These are phyloP conservation scores for Globisporangium nodosum DNA, from an alignment of 352 stramenopile species.

Conservation along the genomic window DNA sequence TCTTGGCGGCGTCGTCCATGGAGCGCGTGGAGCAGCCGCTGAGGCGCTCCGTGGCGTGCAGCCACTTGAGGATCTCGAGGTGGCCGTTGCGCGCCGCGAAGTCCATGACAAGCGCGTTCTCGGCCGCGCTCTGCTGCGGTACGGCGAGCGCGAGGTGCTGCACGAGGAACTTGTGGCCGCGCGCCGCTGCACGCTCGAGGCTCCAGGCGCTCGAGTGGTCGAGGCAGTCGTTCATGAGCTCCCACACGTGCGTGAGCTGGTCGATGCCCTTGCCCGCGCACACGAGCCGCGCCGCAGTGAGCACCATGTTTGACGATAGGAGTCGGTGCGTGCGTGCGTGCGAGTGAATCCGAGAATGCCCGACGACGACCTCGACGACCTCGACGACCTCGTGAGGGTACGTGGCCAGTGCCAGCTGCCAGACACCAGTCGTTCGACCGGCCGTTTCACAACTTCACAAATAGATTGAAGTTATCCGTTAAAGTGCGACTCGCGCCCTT, in stretches of 20 bases:
- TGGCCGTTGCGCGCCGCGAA: slow-evolving; percentile 64
- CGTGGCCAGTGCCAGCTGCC: slow-evolving; percentile 9
- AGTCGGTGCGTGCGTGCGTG: neutral
- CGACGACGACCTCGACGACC: neutral
- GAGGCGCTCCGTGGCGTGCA: slow-evolving; percentile 37
- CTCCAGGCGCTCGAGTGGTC: slow-evolving; percentile 57
- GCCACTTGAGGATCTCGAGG: slow-evolving; percentile 59
- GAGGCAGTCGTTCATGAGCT: slow-evolving; percentile 34
- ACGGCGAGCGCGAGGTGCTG: slow-evolving; percentile 47
- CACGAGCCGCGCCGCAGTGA: slow-evolving; percentile 46
- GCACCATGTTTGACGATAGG: slow-evolving; percentile 28
- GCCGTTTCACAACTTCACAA: no score
- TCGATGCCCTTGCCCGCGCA: slow-evolving; percentile 33
- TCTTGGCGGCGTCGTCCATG: slow-evolving; percentile 58
- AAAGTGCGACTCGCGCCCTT: no score
- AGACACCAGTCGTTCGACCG: slow-evolving; percentile 2
- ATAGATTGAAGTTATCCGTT: no score
- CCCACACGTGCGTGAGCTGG: slow-evolving; percentile 58
- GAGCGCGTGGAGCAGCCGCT: slow-evolving; percentile 48
- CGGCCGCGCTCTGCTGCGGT: slow-evolving; percentile 17
- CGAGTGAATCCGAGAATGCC: slow-evolving; percentile 8
- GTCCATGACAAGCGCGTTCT: slow-evolving; percentile 62
- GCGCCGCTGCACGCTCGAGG: slow-evolving; percentile 52
- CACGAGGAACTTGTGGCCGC: slow-evolving; percentile 60
- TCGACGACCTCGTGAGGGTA: neutral